Evolutionary conservation across 305 asterid genomes (phyloP), one percentile per base, ranked within the genome.

Genomic region (Fraxinus albicans): DNA sequence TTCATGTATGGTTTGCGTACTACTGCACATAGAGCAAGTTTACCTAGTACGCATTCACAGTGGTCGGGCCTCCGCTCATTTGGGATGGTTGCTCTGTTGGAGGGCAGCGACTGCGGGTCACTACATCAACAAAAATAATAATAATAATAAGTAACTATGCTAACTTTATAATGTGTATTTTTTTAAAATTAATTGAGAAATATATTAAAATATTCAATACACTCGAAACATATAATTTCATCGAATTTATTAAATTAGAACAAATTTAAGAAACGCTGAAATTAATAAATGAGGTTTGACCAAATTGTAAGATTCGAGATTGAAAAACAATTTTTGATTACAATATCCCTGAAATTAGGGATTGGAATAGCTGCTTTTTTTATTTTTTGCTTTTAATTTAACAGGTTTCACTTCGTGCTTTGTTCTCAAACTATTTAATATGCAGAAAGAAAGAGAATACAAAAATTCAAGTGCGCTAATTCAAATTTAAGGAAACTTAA

Each of bases 271-370:
- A 75, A 47, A 86, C 84, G 55, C 87, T 81, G 85, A 86, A 86
- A 86, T 70, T 69, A 84, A 84, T 77, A 73, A 69, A 76, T 53
- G 6, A 5, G 53, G 78, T 53, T 25, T 77, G 74, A 36, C 55
- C 21, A 76, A 85, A 85, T 77, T 50, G 82, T 79, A 77, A 86
- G 89, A 86, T 84, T 86, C 87, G 75, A 87, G 83, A 79, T 77
- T 77, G 58, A 42, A 55, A 78, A 38, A 73, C 69, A 78, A 31
- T 42, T 35, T 35, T 79, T 70, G 81, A 74, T 73, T 33, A 60
- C 67, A 58, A 42, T 79, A 76, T 80, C 82, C 82, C 85, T 79
- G 23, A 84, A 82, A 72, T 86, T 76, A 53, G 86, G 83, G 81
- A 76, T 86, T 55, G 87, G 80, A 81, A 78, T 53, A 40, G 85